phyloP scores from a whole-genome alignment of 768 basidiomycete genomes.

The Phaffia tasmanica region DNA sequence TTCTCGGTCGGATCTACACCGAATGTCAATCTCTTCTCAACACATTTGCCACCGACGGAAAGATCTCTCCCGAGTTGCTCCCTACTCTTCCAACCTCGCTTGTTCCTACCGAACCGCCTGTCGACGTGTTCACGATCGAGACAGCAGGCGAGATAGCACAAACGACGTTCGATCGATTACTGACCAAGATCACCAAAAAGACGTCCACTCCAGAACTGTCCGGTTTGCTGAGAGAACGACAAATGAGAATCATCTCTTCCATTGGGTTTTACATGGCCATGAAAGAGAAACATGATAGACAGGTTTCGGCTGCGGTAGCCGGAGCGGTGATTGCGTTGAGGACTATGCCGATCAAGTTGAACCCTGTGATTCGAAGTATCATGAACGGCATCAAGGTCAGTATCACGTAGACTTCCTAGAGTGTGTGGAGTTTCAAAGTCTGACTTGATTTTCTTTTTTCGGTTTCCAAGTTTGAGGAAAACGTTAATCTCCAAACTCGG shows the following conservation, averaged over 20 bases:
- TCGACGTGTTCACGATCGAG: constrained; percentile 64
- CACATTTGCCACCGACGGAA: constrained; percentile 75
- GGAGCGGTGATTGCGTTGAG: constrained; percentile 80
- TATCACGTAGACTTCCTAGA: neutral
- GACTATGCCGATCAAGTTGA: constrained; percentile 81
- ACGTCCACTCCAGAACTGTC: constrained; percentile 68
- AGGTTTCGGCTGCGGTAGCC: constrained; percentile 76
- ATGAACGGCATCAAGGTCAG: constrained; percentile 94
- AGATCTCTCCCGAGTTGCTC: constrained; percentile 63
- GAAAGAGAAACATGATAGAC: constrained; percentile 73
- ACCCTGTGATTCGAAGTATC: constrained; percentile 88
- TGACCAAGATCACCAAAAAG: constrained; percentile 53
- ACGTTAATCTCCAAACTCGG: constrained; percentile 72
- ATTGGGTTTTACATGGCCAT: constrained; percentile 71
- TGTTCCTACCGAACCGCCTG: constrained; percentile 42
- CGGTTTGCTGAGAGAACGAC: constrained; percentile 58
- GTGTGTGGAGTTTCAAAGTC: neutral
- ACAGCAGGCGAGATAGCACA: constrained; percentile 63
- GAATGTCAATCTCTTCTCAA: constrained; percentile 73
- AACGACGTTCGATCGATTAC: constrained; percentile 59
- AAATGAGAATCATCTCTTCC: constrained; percentile 52
- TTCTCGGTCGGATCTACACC: constrained; percentile 62
- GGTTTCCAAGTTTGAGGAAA: constrained; percentile 62
- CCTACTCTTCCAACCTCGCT: constrained; percentile 53
- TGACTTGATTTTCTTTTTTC: neutral